Evolutionary conservation across 805 yeast genomes (phyloP).

Genomic region (Spencermartinsiella europaea): DNA sequence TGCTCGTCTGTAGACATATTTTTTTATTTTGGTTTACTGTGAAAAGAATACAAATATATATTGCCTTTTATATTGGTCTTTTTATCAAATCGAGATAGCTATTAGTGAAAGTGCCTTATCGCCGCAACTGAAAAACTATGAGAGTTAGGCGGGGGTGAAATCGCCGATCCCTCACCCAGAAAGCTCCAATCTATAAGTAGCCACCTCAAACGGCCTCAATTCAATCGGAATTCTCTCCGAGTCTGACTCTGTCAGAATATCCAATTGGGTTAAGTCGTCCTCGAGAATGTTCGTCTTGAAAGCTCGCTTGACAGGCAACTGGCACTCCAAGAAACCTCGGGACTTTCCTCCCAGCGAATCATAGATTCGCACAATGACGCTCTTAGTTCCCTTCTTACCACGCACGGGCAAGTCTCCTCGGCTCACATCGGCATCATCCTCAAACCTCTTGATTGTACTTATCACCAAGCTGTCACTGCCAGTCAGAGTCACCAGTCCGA

Average conservation of each 20-base stretch:
- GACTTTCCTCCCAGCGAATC: slow-evolving; percentile 84
- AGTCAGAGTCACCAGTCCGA: slow-evolving; percentile 22
- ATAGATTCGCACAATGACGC: slow-evolving; percentile 69
- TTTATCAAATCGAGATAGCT: no score
- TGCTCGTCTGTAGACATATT: slow-evolving; percentile 19
- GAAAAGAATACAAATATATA: background rate
- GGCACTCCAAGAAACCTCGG: slow-evolving; percentile 34
- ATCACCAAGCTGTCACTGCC: slow-evolving; percentile 62
- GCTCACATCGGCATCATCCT: slow-evolving; percentile 56
- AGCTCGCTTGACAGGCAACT: slow-evolving; percentile 47
- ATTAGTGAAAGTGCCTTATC: no score
- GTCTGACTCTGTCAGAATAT: slow-evolving; percentile 23
- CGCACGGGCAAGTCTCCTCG: slow-evolving; percentile 39
- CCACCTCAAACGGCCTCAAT: slow-evolving; percentile 76
- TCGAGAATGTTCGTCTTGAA: slow-evolving; percentile 41
- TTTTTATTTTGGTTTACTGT: background rate
- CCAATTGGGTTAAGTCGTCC: slow-evolving; percentile 34
- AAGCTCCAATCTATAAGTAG: slow-evolving; percentile 48
- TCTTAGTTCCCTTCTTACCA: slow-evolving; percentile 40
- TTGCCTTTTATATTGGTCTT: no score
- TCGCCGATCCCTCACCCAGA: background rate
- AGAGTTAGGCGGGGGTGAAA: no score
- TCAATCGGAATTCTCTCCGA: slow-evolving; percentile 37
- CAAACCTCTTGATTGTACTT: slow-evolving; percentile 80
- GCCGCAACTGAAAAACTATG: no score